Evolutionary conservation across 1,139 yeast genomes (phyloP), one percentile per base, ranked within the genome.

Genomic region (Meyerozyma smithsonii): DNA sequence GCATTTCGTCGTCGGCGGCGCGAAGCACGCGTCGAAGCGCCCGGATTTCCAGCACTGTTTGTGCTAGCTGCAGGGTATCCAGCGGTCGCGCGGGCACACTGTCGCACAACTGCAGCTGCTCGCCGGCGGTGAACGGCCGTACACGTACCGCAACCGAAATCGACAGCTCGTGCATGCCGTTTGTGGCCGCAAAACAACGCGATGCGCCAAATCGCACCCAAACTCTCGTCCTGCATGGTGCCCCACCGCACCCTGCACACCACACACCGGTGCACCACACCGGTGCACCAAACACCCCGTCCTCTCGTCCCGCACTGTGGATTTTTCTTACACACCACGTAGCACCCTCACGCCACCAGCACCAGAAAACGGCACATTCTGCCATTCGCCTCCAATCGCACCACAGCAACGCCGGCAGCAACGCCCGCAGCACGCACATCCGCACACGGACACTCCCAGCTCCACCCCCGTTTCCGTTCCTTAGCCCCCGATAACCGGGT

Each of bases 1-100:
- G 69, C 95, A 89, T 88, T 47, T 80, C 70, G 51, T 87, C 95
- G 64, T 89, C 96, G 3, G 87, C 92, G 20, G 87, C 94, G 42
- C 85, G 80, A 18, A 90, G 74, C 28, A 89, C 77, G 50, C 82
- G 84, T 37, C 95, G 70, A 20, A 87, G 82, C 10, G 62, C 55
- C n/a, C 28, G 17, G 8, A 36, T 15, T 28, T 8, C 10, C 25
- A 8, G 42, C 20, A 3, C 24, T 23, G 39, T 17, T 17, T 35
- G 12, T 12, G 38, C 39, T 32, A 38, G 30, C 28, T 26, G 37
- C 26, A 26, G 44, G 15, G 4, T 40, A 43, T 8, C 41, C 37
- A 18, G 25, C 26, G 39, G 36, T 40, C 16, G 12, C 11, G 28
- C 11, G 19, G 42, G 53, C 59, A 39, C 44, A 52, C 21, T 54